Conservation (phyloP, 306 rosid species). For the Inga leiocalycina region DNA sequence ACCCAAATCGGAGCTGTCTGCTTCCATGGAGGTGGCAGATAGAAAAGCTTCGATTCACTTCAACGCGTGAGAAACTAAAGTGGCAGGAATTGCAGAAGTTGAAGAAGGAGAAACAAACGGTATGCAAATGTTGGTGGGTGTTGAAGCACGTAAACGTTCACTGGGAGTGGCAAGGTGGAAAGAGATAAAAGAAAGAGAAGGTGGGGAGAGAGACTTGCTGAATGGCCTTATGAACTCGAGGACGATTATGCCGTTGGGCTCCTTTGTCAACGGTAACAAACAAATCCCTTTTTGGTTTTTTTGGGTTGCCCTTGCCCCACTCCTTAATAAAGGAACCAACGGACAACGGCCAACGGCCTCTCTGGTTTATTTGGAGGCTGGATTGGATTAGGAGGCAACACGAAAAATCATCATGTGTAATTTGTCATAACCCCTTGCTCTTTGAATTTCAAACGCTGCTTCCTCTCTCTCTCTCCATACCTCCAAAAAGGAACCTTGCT, state of each 20-base stretch:
- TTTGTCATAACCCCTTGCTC: not conserved
- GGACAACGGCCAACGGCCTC: not conserved
- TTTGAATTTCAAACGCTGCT: not conserved
- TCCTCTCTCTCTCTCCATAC: not conserved
- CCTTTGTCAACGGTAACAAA: conserved; percentile 17
- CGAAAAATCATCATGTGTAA: not conserved
- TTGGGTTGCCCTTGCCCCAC: not conserved
- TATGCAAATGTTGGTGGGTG: not conserved
- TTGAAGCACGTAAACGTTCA: not conserved
- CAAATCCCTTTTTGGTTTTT: not conserved
- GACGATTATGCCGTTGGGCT: not conserved
- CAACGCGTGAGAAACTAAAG: not conserved
- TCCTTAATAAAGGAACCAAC: not conserved
- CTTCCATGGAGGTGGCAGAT: not conserved
- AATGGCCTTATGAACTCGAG: not conserved
- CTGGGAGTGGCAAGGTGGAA: not conserved
- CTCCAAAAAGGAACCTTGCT: not conserved
- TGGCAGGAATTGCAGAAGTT: not conserved
- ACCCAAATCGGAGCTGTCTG: not conserved
- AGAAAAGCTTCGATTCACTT: not conserved
- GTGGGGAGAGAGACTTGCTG: too few relatives aligned
- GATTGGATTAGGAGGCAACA: not conserved
- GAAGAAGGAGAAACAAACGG: not conserved
- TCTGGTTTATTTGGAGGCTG: not conserved
- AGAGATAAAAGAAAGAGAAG: too few relatives aligned